Evolutionary conservation across 306 rosid genomes (phyloP).

Genomic region (Begonia peltatifolia): DNA sequence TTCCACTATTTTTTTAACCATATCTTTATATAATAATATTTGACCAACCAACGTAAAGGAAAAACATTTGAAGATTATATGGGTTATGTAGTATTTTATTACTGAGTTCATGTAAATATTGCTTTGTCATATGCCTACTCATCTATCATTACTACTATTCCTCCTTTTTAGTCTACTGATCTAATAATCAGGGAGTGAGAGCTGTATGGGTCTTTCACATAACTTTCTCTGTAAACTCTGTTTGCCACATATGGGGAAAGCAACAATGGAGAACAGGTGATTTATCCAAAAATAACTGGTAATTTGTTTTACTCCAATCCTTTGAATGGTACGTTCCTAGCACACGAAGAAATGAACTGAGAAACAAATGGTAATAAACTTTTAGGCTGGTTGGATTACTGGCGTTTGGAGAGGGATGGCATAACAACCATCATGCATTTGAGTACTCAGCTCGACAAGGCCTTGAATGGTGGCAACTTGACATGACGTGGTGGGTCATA

Average conservation of each 20-base stretch:
- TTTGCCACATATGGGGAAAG: conserved; percentile 4
- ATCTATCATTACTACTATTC: too few species aligned
- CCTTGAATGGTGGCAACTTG: conserved; percentile 13
- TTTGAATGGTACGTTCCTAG: not conserved
- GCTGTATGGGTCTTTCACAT: not conserved
- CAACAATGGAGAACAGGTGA: conserved; percentile 2
- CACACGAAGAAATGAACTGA: not conserved
- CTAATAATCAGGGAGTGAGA: not conserved
- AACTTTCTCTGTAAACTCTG: not conserved
- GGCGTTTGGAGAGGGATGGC: conserved; percentile 26
- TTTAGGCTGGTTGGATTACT: conserved; percentile 75
- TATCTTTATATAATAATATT: too few species aligned
- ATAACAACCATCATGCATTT: conserved; percentile 86
- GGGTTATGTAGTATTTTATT: too few species aligned
- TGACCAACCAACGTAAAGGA: too few species aligned
- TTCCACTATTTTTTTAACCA: too few species aligned
- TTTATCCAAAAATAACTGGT: conserved; percentile 2
- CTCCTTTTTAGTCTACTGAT: too few species aligned
- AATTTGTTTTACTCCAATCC: not conserved
- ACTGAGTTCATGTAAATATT: too few species aligned
- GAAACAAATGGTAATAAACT: not conserved
- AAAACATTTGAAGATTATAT: too few species aligned
- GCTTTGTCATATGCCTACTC: too few species aligned
- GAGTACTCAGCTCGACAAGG: conserved; percentile 80
- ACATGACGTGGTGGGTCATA: conserved; percentile 66